Evolutionary conservation across 2,329 filamentous ascomycete species (phyloP).

Genomic region (Torrubiella hemipterigena): DNA sequence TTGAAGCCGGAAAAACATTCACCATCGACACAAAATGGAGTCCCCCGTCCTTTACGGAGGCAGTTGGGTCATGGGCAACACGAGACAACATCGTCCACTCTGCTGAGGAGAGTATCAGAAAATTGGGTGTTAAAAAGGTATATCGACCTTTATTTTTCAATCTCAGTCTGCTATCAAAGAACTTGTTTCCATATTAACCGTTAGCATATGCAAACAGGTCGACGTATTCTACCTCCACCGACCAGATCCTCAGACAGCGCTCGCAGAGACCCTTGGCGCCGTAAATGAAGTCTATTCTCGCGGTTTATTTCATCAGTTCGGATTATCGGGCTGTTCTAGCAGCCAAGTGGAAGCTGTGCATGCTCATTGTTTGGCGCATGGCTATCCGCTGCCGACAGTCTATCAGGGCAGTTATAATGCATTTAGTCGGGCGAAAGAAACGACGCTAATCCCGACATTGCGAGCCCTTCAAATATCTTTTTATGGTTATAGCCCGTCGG

Average conservation of each 20-base stretch:
- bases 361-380: conserved; percentile 5
- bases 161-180: background rate
- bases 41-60: conserved; percentile 7
- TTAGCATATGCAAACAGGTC: conserved; percentile 2
- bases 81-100: conserved; percentile 5
- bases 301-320: conserved; percentile 7
- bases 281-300: conserved; percentile 7
- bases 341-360: conserved; percentile 6
- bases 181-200: background rate
- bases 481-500: conserved; percentile 9
- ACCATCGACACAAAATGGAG: conserved; percentile 10
- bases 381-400: conserved; percentile 6
- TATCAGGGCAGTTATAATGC: conserved; percentile 9
- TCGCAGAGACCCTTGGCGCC: conserved; percentile 7
- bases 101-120: conserved; percentile 7
- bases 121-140: conserved; percentile 5
- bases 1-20: conserved; percentile 7
- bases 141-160: background rate
- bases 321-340: conserved; percentile 8
- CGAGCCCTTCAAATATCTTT: conserved; percentile 8
- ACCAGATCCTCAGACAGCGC: conserved; percentile 7
- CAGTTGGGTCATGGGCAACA: conserved; percentile 6
- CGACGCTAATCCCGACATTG: conserved; percentile 5
- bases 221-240: conserved; percentile 9
- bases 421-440: conserved; percentile 7